Evolutionary conservation across 345 rosid species (phyloP).

Genomic region (Camelina laxa): DNA sequence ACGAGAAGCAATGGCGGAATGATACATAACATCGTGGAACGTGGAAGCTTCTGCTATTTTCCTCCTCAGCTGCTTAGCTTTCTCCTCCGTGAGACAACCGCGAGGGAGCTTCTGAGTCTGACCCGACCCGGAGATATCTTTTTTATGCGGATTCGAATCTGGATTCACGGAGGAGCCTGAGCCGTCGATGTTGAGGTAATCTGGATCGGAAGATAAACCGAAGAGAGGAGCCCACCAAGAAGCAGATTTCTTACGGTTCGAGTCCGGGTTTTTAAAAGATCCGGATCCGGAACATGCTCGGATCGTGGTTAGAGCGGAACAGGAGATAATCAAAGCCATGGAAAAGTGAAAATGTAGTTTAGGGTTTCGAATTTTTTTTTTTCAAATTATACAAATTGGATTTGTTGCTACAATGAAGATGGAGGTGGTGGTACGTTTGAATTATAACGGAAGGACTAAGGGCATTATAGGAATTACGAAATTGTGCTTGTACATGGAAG

Average conservation of each 20-base stretch:
- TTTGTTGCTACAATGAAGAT: constrained; percentile 10
- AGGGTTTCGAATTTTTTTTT: background rate
- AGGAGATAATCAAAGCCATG: constrained; percentile 55
- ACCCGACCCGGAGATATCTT: constrained; percentile 30
- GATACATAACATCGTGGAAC: constrained; percentile 78
- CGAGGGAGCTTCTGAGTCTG: constrained; percentile 45
- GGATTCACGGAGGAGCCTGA: background rate
- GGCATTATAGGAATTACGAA: background rate
- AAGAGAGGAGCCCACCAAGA: constrained; percentile 77
- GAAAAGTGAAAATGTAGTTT: background rate
- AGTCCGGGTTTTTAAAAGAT: constrained; percentile 34
- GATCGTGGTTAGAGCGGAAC: constrained; percentile 47
- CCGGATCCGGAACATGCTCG: constrained; percentile 50
- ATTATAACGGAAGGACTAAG: too few relatives aligned
- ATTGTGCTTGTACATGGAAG: background rate
- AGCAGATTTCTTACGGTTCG: constrained; percentile 36
- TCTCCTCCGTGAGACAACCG: constrained; percentile 74
- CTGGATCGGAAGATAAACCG: constrained; percentile 66
- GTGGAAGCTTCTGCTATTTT: constrained; percentile 57
- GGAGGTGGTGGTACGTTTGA: background rate
- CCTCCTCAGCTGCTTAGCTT: constrained; percentile 63
- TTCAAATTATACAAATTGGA: background rate
- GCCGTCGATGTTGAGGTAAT: constrained; percentile 50
- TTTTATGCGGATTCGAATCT: constrained; percentile 8
- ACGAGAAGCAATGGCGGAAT: constrained; percentile 76